Evolutionary conservation across 2,329 filamentous ascomycete species (phyloP).

Genomic region (Diatrype stigma): DNA sequence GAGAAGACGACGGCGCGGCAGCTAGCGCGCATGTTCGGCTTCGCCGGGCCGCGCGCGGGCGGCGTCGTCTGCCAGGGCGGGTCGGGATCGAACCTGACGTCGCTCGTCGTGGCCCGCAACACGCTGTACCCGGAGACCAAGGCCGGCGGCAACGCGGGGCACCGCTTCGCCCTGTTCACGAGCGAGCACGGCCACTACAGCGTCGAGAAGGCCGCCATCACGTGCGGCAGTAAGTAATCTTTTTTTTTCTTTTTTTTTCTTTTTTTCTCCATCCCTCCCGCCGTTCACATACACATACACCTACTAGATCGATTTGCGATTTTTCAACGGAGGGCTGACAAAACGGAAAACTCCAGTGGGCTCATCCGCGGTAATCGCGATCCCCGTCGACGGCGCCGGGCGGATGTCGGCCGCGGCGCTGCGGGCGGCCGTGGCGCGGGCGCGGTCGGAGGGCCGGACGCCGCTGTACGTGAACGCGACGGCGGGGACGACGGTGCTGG

Average conservation of each 20-base stretch:
- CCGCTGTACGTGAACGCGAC: conserved; percentile 96
- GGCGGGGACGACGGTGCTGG: conserved; percentile 88
- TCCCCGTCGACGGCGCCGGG: conserved; percentile 70
- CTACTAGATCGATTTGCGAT: background rate
- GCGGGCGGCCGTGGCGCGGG: conserved; percentile 55
- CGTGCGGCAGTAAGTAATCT: conserved; percentile 55
- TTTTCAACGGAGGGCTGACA: no score
- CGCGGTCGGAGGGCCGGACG: conserved; percentile 65
- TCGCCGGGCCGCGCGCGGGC: conserved; percentile 62
- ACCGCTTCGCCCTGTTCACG: conserved; percentile 79
- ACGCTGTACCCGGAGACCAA: conserved; percentile 78
- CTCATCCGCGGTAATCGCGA: conserved; percentile 63
- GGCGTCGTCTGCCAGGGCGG: conserved; percentile 61
- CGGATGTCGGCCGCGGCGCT: conserved; percentile 67
- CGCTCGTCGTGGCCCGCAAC: conserved; percentile 76
- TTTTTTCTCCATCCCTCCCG: background rate
- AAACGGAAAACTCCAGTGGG: conserved; percentile 46
- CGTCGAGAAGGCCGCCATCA: conserved; percentile 89
- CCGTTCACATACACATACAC: background rate
- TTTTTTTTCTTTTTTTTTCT: background rate
- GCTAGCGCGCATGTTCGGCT: conserved; percentile 73
- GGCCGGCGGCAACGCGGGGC: conserved; percentile 59
- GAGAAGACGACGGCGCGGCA: conserved; percentile 76
- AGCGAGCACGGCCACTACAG: conserved; percentile 90
- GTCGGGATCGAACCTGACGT: conserved; percentile 65